A percentile compares a stretch with the other conserved stretches of the same genome.
Evolutionary conservation across 768 basidiomycete genomes (phyloP).

Genomic region (Asterophora parasitica): DNA sequence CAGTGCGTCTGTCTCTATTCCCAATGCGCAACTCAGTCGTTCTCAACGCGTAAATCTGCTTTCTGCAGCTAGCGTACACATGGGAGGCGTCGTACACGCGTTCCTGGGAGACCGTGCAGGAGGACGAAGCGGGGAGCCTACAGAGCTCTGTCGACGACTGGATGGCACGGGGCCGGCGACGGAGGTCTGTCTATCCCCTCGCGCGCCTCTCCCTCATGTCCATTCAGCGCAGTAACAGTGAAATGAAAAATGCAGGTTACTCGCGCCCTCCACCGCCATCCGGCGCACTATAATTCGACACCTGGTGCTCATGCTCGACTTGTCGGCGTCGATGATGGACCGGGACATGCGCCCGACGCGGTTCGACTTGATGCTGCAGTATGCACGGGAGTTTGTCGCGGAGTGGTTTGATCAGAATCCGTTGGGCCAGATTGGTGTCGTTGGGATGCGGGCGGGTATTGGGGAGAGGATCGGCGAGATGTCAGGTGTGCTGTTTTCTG

Average conservation of each 20-base stretch:
- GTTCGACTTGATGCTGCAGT: slow-evolving; percentile 87
- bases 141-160: slow-evolving; percentile 87
- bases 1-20: slow-evolving; percentile 20
- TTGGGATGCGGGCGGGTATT: slow-evolving; percentile 87
- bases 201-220: neutral
- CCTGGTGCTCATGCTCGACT: slow-evolving; percentile 85
- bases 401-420: slow-evolving; percentile 99
- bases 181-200: slow-evolving; percentile 52
- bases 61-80: slow-evolving; percentile 70
- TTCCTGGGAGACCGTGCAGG: slow-evolving; percentile 96
- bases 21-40: slow-evolving; percentile 1
- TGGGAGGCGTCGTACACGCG: slow-evolving; percentile 96
- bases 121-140: slow-evolving; percentile 90
- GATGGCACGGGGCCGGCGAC: slow-evolving; percentile 79
- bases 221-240: slow-evolving; percentile 2
- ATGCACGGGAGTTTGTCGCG: slow-evolving; percentile 83
- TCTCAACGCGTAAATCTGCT: slow-evolving; percentile 4
- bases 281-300: slow-evolving; percentile 96
- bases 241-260: slow-evolving; percentile 41
- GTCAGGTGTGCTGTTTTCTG: slow-evolving; percentile 58
- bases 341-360: slow-evolving; percentile 94
- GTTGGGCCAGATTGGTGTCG: slow-evolving; percentile 91
- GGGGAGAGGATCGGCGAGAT: slow-evolving; percentile 90
- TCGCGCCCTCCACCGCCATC: slow-evolving; percentile 81
- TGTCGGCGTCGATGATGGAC: slow-evolving; percentile 90